phyloP scores from a whole-genome alignment of 2,329 filamentous ascomycete genomes.

The Drechslerella coelobrocha region DNA sequence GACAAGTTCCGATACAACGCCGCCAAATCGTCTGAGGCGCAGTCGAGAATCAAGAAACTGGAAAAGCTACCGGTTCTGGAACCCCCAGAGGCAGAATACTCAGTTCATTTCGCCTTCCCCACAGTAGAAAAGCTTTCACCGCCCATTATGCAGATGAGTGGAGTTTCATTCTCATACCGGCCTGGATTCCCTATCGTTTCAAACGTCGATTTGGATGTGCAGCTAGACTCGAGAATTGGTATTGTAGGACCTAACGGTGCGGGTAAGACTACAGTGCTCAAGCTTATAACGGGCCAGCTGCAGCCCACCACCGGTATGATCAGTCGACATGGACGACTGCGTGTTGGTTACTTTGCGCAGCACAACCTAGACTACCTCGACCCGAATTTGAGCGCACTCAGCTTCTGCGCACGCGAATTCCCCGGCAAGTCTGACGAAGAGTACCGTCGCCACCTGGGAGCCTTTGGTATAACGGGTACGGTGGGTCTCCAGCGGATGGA shows the following conservation, averaged over 20 bases:
- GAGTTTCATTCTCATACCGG: slow-evolving; percentile 87
- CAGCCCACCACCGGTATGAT: slow-evolving; percentile 79
- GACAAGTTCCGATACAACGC: slow-evolving; percentile 99
- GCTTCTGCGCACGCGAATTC: slow-evolving; percentile 93
- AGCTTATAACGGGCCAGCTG: slow-evolving; percentile 90
- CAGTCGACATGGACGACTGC: slow-evolving; percentile 83
- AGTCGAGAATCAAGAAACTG: slow-evolving; percentile 98
- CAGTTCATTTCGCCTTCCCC: slow-evolving; percentile 94
- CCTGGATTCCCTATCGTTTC: slow-evolving; percentile 78
- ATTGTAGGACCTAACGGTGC: slow-evolving; percentile 99
- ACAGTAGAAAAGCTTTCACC: slow-evolving; percentile 97
- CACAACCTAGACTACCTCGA: slow-evolving; percentile 98
- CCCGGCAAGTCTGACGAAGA: slow-evolving; percentile 93
- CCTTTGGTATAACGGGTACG: slow-evolving; percentile 88
- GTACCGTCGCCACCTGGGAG: slow-evolving; percentile 91
- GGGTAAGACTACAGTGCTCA: slow-evolving; percentile 97
- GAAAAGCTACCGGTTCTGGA: slow-evolving; percentile 95
- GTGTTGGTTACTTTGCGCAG: slow-evolving; percentile 96
- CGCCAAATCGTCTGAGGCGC: slow-evolving; percentile 96
- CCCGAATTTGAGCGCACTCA: slow-evolving; percentile 83
- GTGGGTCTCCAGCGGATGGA: slow-evolving; percentile 97
- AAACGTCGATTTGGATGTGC: slow-evolving; percentile 92
- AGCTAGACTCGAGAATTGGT: slow-evolving; percentile 96
- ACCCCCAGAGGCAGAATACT: slow-evolving; percentile 90
- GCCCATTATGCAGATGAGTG: slow-evolving; percentile 96